Evolutionary conservation across 371 early-diverging fungal species (phyloP), one percentile per base, ranked within the genome.

Genomic region (Apophysomyces sp.): DNA sequence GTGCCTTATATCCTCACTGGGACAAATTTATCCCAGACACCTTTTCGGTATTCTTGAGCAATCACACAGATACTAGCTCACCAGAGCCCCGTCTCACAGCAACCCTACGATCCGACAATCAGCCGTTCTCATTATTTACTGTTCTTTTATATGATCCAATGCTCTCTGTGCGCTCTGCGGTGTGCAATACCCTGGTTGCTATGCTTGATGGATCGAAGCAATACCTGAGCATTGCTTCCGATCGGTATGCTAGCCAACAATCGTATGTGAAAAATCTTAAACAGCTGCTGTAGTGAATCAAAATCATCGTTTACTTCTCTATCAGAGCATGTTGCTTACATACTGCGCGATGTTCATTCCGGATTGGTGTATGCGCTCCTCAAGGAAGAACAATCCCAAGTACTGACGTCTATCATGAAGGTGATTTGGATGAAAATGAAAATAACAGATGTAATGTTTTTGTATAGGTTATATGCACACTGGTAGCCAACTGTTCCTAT

Each of bases 221-320:
- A 40, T 90, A 87, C 58, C 62, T 90, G 4, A 74, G 83, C 28
- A 69, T 86, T 30, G 90, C 90, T 1, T 78, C 79, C 40, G 87
- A 82, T 57, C 71, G 81, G 85, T 82, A 69, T 29, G 66, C 13
- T 4, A 13, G 13, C 13, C 34, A 53, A 31, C 34, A 12, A 49
- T 13, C 36, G 26, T 15, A 26, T 37, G 39, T 40, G 31, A 24
- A 2, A 31, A 15, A 52, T 1, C 15, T 13, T 34, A 51, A 18
- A 12, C 26, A 6, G 4, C 40, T 39, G 1, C 2, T 27, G 13
- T 28, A 63, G 63, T 7, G 52, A 66, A 29, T 63, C 59, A 15
- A 78, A 76, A 34, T 74, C 78, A 21, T 78, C 82, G 6, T 82
- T 82, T 40, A 82, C 79, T 3, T 76, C 82, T 0, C 40, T 78